Evolutionary conservation across 2,329 filamentous ascomycete genomes (phyloP).

Genomic region (Diplodia mutila): DNA sequence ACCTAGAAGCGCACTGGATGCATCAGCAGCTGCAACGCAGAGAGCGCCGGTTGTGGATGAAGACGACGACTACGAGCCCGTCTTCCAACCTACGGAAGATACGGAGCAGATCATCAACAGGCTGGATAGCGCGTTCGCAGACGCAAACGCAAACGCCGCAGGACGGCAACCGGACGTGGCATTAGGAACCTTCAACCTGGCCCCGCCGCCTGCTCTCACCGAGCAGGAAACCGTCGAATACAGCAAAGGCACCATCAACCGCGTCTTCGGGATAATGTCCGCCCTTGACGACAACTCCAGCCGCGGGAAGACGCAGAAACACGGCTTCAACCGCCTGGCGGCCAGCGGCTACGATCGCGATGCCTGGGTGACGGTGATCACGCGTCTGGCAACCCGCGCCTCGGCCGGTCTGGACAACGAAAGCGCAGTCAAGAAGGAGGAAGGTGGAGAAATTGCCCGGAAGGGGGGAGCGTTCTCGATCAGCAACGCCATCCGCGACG

Average conservation of each 20-base stretch:
- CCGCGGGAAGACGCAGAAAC: constrained; percentile 49
- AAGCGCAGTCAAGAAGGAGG: constrained; percentile 59
- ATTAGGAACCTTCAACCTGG: constrained; percentile 78
- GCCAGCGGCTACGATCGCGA: constrained; percentile 84
- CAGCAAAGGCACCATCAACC: constrained; percentile 72
- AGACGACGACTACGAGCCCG: constrained; percentile 91
- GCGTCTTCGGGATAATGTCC: constrained; percentile 78
- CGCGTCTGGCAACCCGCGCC: constrained; percentile 80
- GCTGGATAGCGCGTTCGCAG: constrained; percentile 69
- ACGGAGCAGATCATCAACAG: constrained; percentile 78
- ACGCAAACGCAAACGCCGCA: constrained; percentile 54
- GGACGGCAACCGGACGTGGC: constrained; percentile 50
- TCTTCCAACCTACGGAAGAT: constrained; percentile 77
- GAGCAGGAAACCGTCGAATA: constrained; percentile 72
- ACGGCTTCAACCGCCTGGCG: constrained; percentile 82
- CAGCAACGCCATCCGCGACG: constrained; percentile 74
- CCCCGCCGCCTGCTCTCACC: constrained; percentile 74
- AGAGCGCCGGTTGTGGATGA: constrained; percentile 61
- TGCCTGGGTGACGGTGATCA: constrained; percentile 87
- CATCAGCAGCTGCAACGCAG: constrained; percentile 38
- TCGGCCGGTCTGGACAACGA: constrained; percentile 72
- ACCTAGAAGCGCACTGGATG: constrained; percentile 33
- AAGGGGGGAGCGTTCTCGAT: constrained; percentile 52
- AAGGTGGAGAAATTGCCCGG: constrained; percentile 27
- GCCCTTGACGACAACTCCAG: constrained; percentile 71